Evolutionary conservation across 495 filamentous ascomycete species (phyloP), one percentile per base, ranked within the genome.

Genomic region (Annulohypoxylon moriforme): DNA sequence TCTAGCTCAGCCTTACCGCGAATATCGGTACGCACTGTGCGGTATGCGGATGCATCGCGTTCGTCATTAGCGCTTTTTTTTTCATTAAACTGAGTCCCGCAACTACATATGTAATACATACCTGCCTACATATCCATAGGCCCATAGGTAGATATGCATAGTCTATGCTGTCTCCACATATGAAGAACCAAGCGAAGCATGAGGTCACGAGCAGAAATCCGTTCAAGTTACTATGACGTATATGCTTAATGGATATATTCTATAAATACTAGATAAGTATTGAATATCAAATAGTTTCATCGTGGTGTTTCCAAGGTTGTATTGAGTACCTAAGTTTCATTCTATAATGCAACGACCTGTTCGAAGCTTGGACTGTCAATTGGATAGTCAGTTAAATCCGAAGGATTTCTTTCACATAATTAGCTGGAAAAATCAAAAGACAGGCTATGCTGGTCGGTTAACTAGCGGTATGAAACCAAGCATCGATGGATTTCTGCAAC

Each of bases 1-100:
- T 69, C 66, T 66, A 73, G 53, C 61, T 73, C 71, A 73, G 71
- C 71, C 71, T 73, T 73, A 73, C 61, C 65, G 50, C 66, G 49
- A 66, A 69, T 61, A 47, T 24, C 10, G 57, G 38, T 50, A 61
- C 47, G 65, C 66, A 73, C 71, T 66, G 65, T 73, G 66, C 60
- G 55, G 29, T 42, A 36, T 60, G 53, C 33, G 29, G 31, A 36
- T 60, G 52, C 46, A 60, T 56, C 61, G 61, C 61, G 66, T 73
- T 73, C 66, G 71, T 73, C 71, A 69, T 52, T 73, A 73, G 71
- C 57, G 61, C 24, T 40, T 47, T 62, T 73, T 13, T 40, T 47
- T 62, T 73, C 71, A 66, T 73, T 65, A 61, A 66, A 73, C 44
- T 66, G 40, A 65, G 65, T 67, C 58, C 71, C 57, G 62, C 68